These are phyloP conservation scores for Sporobolomyces pararoseus DNA, from an alignment of 768 basidiomycete genomes.

Conservation along the genomic window DNA sequence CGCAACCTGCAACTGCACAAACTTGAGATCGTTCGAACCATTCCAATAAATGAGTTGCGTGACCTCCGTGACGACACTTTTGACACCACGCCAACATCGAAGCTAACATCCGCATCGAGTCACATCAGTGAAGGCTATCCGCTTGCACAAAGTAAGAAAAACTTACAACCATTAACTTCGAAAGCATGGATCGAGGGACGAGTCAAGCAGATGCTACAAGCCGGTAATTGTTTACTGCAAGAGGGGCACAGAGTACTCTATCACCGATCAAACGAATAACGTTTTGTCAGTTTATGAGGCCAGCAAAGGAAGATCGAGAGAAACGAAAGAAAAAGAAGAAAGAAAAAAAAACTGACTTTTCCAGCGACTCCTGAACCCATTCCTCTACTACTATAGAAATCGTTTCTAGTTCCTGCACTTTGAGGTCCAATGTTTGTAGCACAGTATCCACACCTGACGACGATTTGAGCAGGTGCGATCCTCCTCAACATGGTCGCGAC, in stretches of 20 bases:
- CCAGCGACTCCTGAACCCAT: neutral
- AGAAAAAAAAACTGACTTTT: conserved; percentile 13
- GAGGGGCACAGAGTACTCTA: conserved; percentile 35
- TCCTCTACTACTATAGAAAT: neutral
- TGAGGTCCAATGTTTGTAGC: conserved; percentile 24
- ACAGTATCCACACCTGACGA: conserved; percentile 36
- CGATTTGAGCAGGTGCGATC: conserved; percentile 30
- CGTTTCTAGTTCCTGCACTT: neutral
- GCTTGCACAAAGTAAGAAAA: neutral
- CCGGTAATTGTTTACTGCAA: conserved; percentile 39
- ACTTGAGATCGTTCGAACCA: conserved; percentile 35
- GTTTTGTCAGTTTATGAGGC: too few relatives aligned
- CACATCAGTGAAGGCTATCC: neutral
- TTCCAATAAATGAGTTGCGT: conserved; percentile 34
- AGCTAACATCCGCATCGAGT: neutral
- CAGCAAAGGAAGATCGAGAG: too few relatives aligned
- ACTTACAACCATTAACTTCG: conserved; percentile 33
- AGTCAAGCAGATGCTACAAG: conserved; percentile 36
- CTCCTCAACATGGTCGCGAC: conserved; percentile 23
- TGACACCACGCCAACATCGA: conserved; percentile 36
- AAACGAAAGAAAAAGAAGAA: neutral
- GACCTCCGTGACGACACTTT: conserved; percentile 38
- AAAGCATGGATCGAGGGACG: conserved; percentile 31
- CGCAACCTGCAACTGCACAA: conserved; percentile 34
- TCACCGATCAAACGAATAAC: neutral